A percentile compares a stretch with the other conserved stretches of the same genome.
phyloP scores from a whole-genome alignment of 331 rosid genomes.

The Pyrus hybrid region DNA sequence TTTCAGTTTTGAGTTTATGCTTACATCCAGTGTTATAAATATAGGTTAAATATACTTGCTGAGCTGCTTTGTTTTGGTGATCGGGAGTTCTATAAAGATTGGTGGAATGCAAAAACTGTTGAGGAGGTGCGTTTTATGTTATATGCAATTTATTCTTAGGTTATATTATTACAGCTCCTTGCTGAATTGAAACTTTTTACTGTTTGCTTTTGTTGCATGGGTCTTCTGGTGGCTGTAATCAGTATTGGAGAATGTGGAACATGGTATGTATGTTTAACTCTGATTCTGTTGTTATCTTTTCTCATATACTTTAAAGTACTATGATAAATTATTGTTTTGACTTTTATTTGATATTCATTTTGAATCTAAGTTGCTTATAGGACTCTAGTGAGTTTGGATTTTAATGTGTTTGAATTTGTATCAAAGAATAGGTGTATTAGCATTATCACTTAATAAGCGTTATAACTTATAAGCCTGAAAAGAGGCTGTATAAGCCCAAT shows the following conservation, averaged over 20 bases:
- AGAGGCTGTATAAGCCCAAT: neutral
- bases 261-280: constrained; percentile 50
- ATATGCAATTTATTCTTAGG: constrained; percentile 1
- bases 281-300: neutral
- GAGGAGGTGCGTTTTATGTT: constrained; percentile 59
- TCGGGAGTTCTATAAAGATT: constrained; percentile 91
- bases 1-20: constrained; percentile 10
- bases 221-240: constrained; percentile 33
- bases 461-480: neutral
- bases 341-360: neutral
- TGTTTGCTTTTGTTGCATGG: constrained; percentile 23
- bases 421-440: neutral
- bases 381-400: neutral
- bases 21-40: constrained; percentile 19
- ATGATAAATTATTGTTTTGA: neutral
- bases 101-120: constrained; percentile 99
- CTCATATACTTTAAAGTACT: neutral
- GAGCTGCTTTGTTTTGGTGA: constrained; percentile 97
- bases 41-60: constrained; percentile 95
- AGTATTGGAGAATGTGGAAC: constrained; percentile 99
- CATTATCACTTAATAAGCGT: neutral
- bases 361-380: neutral
- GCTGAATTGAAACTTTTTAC: constrained; percentile 12
- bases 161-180: neutral
- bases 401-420: neutral